Base-by-base conservation (phyloP, 306 rosid species). In the Styphnolobium japonicum region DNA sequence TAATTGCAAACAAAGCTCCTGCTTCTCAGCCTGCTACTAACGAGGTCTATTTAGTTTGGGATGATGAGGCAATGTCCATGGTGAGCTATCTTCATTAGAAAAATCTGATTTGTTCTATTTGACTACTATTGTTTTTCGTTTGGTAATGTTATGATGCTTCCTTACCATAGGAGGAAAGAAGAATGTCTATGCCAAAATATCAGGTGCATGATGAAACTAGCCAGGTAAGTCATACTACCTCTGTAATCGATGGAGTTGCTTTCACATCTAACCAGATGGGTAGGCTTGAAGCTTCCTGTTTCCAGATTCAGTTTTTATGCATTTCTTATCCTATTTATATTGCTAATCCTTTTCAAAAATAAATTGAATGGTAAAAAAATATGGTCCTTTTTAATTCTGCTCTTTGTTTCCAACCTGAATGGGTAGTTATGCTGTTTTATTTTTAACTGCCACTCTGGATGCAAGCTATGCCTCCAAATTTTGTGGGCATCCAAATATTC, bases 171-270 rank as follows among this genome's bases (percentile, higher is more conserved):
- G 99, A 96, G 91, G 99, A 96, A 87, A 90, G 99, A 90, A 91
- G 99, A 90, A 89, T 91, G 96, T 91, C 97, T 60, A 73, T 93
- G 71, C 80, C 81, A 23, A 91, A 90, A 90, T 96, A 91, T 92
- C 99, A 96, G 99, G 98, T 96, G 89, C 99, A 96, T 91, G 99
- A 96, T 90, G 99, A 96, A 93, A 91, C 87, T 93, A 96, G 97
- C 99, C 99, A 96, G 99, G 99, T 96, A 96, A 96, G 99, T 96
- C 84, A 80, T 90, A 91, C 97, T 93, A 86, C 96, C 95, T 84
- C 86, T 88, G 75, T 74, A 67, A 73, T 85, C 73, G 58, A 82
- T 46, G 87, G 93, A 87, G 93, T 87, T 87, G 89, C 90, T 87
- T 86, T 86, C 87, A 58, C 85, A 81, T 89, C 97, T 94, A 85